These are phyloP conservation scores for Pestalotiopsis sp. DNA, from an alignment of 2,329 filamentous ascomycete genomes.

Conservation along the genomic window DNA sequence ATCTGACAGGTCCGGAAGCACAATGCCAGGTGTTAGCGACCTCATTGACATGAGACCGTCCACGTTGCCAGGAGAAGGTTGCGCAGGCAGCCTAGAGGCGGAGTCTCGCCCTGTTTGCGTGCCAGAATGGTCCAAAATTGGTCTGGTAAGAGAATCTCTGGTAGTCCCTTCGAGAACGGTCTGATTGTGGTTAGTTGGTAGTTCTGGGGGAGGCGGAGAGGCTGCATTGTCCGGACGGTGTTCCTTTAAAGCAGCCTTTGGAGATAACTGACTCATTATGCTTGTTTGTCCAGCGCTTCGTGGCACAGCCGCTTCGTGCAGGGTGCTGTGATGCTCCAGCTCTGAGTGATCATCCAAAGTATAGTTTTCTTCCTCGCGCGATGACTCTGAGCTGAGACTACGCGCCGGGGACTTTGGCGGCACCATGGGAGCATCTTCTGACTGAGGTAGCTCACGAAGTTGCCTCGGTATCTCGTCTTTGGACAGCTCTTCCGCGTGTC, in stretches of 20 bases:
- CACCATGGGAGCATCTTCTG: constrained; percentile 5
- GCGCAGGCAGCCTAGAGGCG: neutral
- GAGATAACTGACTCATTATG: constrained; percentile 12
- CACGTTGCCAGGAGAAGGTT: neutral
- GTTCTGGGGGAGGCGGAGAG: neutral
- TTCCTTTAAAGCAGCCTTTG: constrained; percentile 5
- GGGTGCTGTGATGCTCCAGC: neutral
- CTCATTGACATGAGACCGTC: neutral
- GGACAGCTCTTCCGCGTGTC: neutral
- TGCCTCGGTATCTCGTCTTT: neutral
- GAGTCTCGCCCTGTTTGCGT: constrained; percentile 15
- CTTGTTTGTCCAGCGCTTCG: neutral
- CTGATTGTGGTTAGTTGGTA: constrained; percentile 9
- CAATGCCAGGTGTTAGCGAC: constrained; percentile 8
- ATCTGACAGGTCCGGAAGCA: constrained; percentile 12
- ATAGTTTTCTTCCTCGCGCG: neutral
- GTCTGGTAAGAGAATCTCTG: constrained; percentile 15
- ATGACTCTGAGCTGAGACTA: neutral
- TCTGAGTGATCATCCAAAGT: neutral
- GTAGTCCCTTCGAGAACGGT: constrained; percentile 12
- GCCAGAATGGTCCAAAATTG: constrained; percentile 18
- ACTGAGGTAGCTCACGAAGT: neutral
- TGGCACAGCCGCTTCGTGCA: neutral
- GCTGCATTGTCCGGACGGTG: constrained; percentile 4
- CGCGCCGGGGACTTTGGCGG: constrained; percentile 9